These are phyloP conservation scores for Paecilomyces sp. DNA, from an alignment of 2,329 filamentous ascomycete genomes.

Conservation along the genomic window DNA sequence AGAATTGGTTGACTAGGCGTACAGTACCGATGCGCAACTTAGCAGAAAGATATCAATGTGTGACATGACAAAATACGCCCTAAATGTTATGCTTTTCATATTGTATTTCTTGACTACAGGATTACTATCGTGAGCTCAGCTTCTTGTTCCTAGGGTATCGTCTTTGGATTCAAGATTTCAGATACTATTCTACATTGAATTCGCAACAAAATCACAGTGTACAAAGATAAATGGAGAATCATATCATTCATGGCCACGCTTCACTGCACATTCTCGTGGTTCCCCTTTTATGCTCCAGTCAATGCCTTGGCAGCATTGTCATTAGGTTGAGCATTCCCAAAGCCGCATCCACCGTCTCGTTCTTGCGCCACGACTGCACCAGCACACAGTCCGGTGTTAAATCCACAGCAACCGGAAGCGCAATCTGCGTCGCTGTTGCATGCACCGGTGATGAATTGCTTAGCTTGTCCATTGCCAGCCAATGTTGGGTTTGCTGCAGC, in stretches of 20 bases:
- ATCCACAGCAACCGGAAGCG: slow-evolving; percentile 15
- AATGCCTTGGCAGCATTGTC: slow-evolving; percentile 22
- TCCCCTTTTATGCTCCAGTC: neutral
- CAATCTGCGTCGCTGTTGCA: slow-evolving; percentile 32
- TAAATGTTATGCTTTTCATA: too few species aligned
- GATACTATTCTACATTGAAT: neutral
- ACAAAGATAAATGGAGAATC: neutral
- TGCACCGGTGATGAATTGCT: slow-evolving; percentile 33
- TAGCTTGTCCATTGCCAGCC: slow-evolving; percentile 9
- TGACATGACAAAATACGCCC: too few species aligned
- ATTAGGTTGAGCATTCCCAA: slow-evolving; percentile 26
- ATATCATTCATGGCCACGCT: neutral
- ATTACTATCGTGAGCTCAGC: neutral
- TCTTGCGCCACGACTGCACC: slow-evolving; percentile 26
- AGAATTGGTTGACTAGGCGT: too few species aligned
- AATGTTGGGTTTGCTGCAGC: neutral
- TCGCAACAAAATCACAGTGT: neutral
- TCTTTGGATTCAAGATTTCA: neutral
- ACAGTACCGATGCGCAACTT: too few species aligned
- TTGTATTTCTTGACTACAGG: too few species aligned
- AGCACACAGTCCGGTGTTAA: slow-evolving; percentile 20
- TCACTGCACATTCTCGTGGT: neutral
- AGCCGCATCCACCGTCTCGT: slow-evolving; percentile 29
- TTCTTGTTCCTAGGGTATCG: neutral
- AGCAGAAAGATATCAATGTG: too few species aligned